Evolutionary conservation across 371 early-diverging fungal genomes (phyloP), one percentile per base, ranked within the genome.

Genomic region (Mucor lusitanicus): DNA sequence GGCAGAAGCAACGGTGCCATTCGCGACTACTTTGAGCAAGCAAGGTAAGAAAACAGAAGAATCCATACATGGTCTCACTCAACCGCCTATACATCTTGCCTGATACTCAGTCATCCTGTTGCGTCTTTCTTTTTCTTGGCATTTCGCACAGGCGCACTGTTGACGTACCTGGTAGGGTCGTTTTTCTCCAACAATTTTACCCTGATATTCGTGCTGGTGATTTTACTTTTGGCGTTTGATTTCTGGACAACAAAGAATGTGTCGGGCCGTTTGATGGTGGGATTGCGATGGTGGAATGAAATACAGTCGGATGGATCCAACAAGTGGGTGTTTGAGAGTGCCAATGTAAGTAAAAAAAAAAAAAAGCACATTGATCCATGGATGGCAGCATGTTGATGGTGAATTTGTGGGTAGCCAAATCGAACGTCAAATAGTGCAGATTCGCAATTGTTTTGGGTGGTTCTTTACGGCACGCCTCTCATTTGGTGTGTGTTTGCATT

Each of bases 191-290:
- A 85, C 66, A 91, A 87, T 80, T 96, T 94, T 77, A 88, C 96
- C 28, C 76, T 96, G n/a, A 82, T 91, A 8, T 97, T 98, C 77
- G 94, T 98, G 28, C 63, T 96, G 32, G 91, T 92, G 56, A 91
- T 95, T 9, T 80, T 98, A 37, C 79, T 92, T 25, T 89, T 98
- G 48, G 89, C 95, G 11, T 95, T 96, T 79, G 97, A 98, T 69
- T 98, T 98, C 75, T 98, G 98, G 97, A 96, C 95, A 2, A 95
- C 96, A 50, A 98, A 98, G 80, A 98, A 98, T 71, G 92, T 98
- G 21, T 91, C 96, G 21, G 98, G 98, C 1, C 87, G 98, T 54
- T 80, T 96, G 48, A 83, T 98, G 50, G 97, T 98, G 9, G 98
- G 98, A 4, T 76, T 97, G 61, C 87, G 98, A 64, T 97, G 98